phyloP scores from a whole-genome alignment of 176 grass and related monocot species.

The Zoysia japonica region DNA sequence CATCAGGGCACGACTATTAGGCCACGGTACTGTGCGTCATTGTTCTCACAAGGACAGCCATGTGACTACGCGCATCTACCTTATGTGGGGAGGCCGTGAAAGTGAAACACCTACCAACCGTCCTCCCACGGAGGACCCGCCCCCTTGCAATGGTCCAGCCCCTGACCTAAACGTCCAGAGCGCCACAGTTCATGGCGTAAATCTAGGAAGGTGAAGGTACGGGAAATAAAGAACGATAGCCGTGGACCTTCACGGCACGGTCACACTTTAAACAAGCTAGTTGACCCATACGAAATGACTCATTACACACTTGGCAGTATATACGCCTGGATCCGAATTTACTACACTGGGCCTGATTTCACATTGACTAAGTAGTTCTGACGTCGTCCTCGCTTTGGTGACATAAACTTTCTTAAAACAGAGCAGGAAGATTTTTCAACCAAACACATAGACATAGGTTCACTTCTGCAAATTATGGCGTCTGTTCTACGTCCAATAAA shows the following conservation, averaged over 20 bases:
- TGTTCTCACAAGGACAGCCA: conserved; percentile 50
- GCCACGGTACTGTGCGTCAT: conserved; percentile 36
- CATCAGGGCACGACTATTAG: conserved; percentile 27
- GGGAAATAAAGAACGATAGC: conserved; percentile 9
- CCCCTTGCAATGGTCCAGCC: conserved; percentile 36
- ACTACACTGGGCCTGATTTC: conserved; percentile 12
- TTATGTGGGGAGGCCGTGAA: conserved; percentile 37
- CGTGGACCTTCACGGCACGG: conserved; percentile 31
- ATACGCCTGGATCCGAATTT: conserved; percentile 31
- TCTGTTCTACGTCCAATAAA: not conserved
- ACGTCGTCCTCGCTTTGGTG: not conserved
- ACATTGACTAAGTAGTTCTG: conserved; percentile 24
- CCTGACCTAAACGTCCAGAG: conserved; percentile 15
- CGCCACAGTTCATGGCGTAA: conserved; percentile 28
- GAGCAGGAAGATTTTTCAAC: not conserved
- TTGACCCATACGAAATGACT: conserved; percentile 29
- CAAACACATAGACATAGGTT: not conserved
- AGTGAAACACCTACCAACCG: conserved; percentile 46
- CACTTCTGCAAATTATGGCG: not conserved
- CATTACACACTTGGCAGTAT: conserved; percentile 12
- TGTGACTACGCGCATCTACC: conserved; percentile 36
- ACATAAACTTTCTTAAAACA: not conserved
- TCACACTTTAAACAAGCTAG: conserved; percentile 39
- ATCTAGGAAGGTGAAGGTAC: conserved; percentile 42
- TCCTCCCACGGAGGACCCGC: conserved; percentile 10